Base-by-base conservation (phyloP, 768 basidiomycete genomes). In the Zangia roseola region DNA sequence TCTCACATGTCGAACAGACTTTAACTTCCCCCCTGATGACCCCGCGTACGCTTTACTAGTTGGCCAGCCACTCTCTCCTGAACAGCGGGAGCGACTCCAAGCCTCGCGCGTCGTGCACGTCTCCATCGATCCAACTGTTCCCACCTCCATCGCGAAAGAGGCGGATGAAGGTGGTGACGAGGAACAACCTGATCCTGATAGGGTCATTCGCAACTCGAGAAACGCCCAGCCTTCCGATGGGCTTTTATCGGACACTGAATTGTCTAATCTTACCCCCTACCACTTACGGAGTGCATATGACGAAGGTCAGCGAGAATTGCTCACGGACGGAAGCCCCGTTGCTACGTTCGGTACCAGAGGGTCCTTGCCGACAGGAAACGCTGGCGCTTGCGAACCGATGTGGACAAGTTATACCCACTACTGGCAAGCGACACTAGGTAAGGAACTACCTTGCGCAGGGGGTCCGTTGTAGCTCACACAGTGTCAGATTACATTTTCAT, bases 371-470 rank as follows among this genome's bases (percentile, higher is more conserved):
- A 26, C 62, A 13, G 69, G 61, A 10, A 71, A 76, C 48, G 69
- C 68, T 17, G 91, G 91, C 4, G 72, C 68, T 10, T 68, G 78
- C 62, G 91, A 94, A 62, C 92, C 93, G 4, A 78, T 82, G 64
- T 97, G 84, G 73, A 94, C 94, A 31, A 90, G 86, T 62, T 95
- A 86, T 60, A 92, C 94, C 1, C 82, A 90, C 65, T 85, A 84
- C 60, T 94, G 91, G 91, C 81, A 88, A 59, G 70, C 86, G 9
- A 86, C 87, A 4, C 63, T 94, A 62, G 92, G 92, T 88, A 57
- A 52, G 72, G 62, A n/a, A n/a, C n/a, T n/a, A 3, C 23, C 41
- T 21, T 10, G 17, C 7, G 9, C n/a, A 21, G 8, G 9, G 39
- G 17, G 26, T 16, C 8, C 19, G 1, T 28, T 12, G 14, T 43